Conservation (phyloP, 495 filamentous ascomycete genomes). For the Podospora appendiculata region DNA sequence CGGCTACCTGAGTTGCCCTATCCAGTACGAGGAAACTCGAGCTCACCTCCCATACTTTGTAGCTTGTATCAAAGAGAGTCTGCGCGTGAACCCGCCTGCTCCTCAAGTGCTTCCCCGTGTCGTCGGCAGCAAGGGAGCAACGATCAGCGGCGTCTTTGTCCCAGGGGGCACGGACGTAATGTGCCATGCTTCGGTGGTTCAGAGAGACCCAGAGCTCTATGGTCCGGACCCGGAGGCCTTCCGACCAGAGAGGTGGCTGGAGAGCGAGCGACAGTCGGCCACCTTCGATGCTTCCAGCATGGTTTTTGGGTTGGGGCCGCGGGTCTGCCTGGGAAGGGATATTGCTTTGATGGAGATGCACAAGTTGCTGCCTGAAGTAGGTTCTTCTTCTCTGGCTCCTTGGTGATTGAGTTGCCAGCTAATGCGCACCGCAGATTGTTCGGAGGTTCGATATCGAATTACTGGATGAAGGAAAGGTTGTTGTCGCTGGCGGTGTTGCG, state of each 20-base stretch:
- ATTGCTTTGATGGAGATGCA: constrained; percentile 54
- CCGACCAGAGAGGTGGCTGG: constrained; percentile 37
- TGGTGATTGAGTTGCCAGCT: too few species aligned
- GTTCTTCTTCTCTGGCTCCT: not conserved
- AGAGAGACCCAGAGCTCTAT: constrained; percentile 34
- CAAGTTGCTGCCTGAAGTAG: constrained; percentile 45
- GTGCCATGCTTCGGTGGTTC: constrained; percentile 18
- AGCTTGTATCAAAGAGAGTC: constrained; percentile 49
- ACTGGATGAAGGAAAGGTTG: constrained; percentile 4
- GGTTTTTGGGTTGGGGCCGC: constrained; percentile 49
- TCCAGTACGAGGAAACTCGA: constrained; percentile 10
- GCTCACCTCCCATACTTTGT: constrained; percentile 42
- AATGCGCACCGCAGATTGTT: constrained; percentile 49
- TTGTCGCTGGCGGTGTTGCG: constrained; percentile 4
- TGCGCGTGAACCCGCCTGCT: constrained; percentile 46
- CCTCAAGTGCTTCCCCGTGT: constrained; percentile 44
- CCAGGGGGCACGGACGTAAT: constrained; percentile 34
- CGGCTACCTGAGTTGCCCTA: not conserved
- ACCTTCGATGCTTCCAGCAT: constrained; percentile 16
- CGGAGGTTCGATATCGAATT: constrained; percentile 40
- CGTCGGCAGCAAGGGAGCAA: constrained; percentile 41
- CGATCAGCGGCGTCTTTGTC: constrained; percentile 40
- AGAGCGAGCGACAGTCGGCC: constrained; percentile 7
- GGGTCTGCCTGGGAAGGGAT: constrained; percentile 58
- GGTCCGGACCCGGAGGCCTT: constrained; percentile 39